These are phyloP conservation scores for Epichloe uncinata DNA, from an alignment of 2,329 filamentous ascomycete genomes.

Conservation along the genomic window DNA sequence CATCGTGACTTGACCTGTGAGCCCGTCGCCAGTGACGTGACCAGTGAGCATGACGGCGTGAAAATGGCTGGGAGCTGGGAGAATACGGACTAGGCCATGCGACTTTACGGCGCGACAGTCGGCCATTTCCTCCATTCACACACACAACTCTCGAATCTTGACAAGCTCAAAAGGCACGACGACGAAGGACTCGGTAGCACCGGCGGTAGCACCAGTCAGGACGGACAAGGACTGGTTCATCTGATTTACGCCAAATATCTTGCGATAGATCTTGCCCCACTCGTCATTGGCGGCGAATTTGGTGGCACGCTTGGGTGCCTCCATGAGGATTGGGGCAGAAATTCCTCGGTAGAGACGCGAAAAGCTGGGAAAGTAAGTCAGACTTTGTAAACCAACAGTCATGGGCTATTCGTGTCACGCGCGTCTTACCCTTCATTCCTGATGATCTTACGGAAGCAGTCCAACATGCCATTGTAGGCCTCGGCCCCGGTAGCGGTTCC, in stretches of 20 bases:
- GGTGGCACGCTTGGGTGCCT: conserved; percentile 83
- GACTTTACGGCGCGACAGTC: no score
- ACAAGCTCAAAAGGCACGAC: conserved; percentile 97
- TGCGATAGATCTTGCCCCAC: conserved; percentile 91
- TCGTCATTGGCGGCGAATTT: conserved; percentile 99
- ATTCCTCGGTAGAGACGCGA: conserved; percentile 94
- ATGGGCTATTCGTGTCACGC: conserved; percentile 12
- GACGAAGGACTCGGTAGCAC: conserved; percentile 90
- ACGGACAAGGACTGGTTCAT: conserved; percentile 88
- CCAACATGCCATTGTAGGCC: conserved; percentile 89
- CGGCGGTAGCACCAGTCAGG: conserved; percentile 85
- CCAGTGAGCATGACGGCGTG: no score
- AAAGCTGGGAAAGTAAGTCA: conserved; percentile 36
- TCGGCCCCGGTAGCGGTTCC: conserved; percentile 61
- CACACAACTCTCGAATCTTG: conserved; percentile 86
- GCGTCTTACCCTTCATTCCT: conserved; percentile 70
- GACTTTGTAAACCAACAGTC: neutral
- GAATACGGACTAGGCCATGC: neutral
- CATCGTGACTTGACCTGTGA: no score
- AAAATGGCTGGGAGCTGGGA: neutral
- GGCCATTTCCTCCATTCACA: no score
- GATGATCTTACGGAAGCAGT: conserved; percentile 97
- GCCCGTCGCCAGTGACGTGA: no score
- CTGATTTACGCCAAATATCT: conserved; percentile 68
- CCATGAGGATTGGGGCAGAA: conserved; percentile 91